Base-by-base conservation (phyloP, 2,329 filamentous ascomycete genomes). In the Scytalidium lignicola region DNA sequence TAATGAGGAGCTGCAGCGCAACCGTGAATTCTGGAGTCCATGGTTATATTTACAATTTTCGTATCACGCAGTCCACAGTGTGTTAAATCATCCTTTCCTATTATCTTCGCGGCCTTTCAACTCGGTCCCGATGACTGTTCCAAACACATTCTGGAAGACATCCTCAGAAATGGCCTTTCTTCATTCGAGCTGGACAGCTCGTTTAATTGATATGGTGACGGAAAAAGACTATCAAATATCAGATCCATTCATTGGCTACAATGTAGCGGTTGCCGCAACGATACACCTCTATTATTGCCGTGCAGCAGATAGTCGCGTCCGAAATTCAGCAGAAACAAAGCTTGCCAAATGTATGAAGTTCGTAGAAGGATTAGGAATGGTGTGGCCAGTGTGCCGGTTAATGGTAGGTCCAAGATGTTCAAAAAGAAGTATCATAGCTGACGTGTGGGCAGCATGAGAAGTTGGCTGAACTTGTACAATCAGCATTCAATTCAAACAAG, bases 271-370 rank as follows among this genome's bases (percentile, higher is more conserved):
- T 10, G 41, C 41, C 4, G 41, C 41, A 12, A 43, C 41, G 6
- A 43, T 43, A n/a, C 41, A 43, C n/a, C 20, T 50, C 18, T 51
- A 56, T 41, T 56, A 56, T 44, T 57, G 55, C 40, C 54, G 55
- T 23, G 49, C 55, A 29, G 48, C 44, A 10, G 54, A 55, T 28
- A 43, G 10, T 22, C 20, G 20, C 12, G 41, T 61, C 39, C 53
- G 58, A 23, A 56, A 58, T 32, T 58, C 59, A 4, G 60, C 62
- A 1, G 55, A 60, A 17, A 55, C 48, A 1, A 63, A 58, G 28
- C 49, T 65, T 5, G 53, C 55, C 13, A 61, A 53, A 8, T 65
- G 61, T 37, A 57, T 55, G 44, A 50, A 45, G 13, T 64, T 62
- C 41, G 21, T 65, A 23, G 48, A 52, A 17, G 54, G 59, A 7